Base-by-base conservation (phyloP, 306 rosid species). In the Arachis hypogaea region DNA sequence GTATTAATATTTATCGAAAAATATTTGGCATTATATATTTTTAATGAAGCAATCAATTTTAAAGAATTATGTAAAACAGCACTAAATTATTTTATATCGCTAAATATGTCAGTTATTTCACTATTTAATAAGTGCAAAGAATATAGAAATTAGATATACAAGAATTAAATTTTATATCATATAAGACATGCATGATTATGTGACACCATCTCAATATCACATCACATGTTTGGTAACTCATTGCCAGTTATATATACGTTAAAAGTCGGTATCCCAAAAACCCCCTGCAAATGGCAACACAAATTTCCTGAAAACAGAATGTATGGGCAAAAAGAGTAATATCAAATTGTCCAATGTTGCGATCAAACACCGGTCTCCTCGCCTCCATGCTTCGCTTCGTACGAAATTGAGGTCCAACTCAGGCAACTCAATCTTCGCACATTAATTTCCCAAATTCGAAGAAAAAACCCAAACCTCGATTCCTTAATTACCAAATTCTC, bases 281-380 rank as follows among this genome's bases (percentile, higher is more conserved):
- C 3, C 66, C 92, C 88, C 77, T 73, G 11, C 3, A 44, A 0
- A 36, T 12, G 9, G 29, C 54, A 5, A 52, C 42, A 5, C 7
- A 3, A 40, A 47, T 3, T 16, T 12, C 3, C 2, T 3, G 4
- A 83, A 62, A 11, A 41, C 36, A 52, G 36, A 64, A 38, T 40
- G 4, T 36, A 84, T 78, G 97, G 95, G 88, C 36, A 84, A 3
- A n/a, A 73, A 5, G 2, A 4, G 95, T 89, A 85, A 85, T 73
- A 77, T 77, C 43, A 9, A 0, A 4, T 14, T 3, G 45, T 54
- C 89, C 83, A 79, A 63, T 80, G 87, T 82, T 87, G 86, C 92
- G 95, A 88, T 91, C 97, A 87, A 89, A 87, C 87, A 91, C 88
- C 81, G 89, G 85, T 78, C 80, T 79, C 87, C 66, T 87, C 92